phyloP scores from a whole-genome alignment of 768 basidiomycete species.

The Chalciporus pseudorubinellus region DNA sequence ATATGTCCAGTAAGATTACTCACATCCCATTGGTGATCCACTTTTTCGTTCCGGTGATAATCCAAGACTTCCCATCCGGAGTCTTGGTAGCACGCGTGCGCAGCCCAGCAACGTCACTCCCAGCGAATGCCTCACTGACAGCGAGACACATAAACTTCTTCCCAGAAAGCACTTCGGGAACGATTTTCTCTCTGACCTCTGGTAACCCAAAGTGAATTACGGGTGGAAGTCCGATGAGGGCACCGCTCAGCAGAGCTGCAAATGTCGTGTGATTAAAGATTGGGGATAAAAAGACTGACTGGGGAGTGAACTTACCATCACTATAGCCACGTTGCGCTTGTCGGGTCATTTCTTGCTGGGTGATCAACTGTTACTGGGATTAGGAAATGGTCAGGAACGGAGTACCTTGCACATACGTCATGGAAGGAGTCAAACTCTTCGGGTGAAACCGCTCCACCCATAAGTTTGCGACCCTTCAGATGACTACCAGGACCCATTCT shows the following conservation, averaged over 20 bases:
- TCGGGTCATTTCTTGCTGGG: slow-evolving; percentile 76
- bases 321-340: slow-evolving; percentile 73
- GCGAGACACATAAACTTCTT: slow-evolving; percentile 87
- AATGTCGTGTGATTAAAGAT: neutral
- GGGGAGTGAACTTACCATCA: slow-evolving; percentile 50
- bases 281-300: neutral
- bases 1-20: slow-evolving; percentile 13
- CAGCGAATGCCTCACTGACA: slow-evolving; percentile 87
- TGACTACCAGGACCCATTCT: slow-evolving; percentile 75
- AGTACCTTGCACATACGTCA: slow-evolving; percentile 41
- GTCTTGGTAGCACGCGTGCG: slow-evolving; percentile 76
- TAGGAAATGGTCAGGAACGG: neutral
- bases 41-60: slow-evolving; percentile 82
- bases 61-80: slow-evolving; percentile 81
- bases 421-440: slow-evolving; percentile 83
- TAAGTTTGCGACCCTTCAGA: slow-evolving; percentile 71
- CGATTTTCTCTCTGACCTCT: slow-evolving; percentile 52
- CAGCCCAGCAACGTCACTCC: slow-evolving; percentile 79
- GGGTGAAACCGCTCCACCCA: slow-evolving; percentile 37
- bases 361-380: slow-evolving; percentile 50
- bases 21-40: slow-evolving; percentile 81
- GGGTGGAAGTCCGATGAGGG: slow-evolving; percentile 82
- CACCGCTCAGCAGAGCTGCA: slow-evolving; percentile 61
- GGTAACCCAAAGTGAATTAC: slow-evolving; percentile 78
- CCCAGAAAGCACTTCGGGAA: slow-evolving; percentile 67